Evolutionary conservation across 768 basidiomycete genomes (phyloP).

Genomic region (Vararia minispora): DNA sequence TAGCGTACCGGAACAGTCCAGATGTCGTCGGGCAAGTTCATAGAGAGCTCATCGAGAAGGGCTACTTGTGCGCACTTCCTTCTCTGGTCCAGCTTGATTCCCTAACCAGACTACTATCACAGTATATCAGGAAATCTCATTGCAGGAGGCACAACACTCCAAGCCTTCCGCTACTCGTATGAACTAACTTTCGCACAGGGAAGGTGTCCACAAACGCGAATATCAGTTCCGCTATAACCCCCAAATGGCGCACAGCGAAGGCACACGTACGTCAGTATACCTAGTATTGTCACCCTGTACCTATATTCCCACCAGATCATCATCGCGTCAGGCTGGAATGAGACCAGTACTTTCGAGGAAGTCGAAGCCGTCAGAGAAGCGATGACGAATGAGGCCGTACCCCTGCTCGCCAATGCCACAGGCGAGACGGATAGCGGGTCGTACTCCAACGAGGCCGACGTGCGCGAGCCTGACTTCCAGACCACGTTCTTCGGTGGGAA

Average conservation of each 20-base stretch:
- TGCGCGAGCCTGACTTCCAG: conserved; percentile 21
- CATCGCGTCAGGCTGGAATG: not conserved
- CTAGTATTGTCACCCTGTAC: no score
- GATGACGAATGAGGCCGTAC: conserved; percentile 17
- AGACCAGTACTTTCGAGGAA: conserved; percentile 1
- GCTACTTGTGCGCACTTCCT: no score
- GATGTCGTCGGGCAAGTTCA: conserved; percentile 6
- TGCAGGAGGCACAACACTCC: no score
- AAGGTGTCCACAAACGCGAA: conserved; percentile 24
- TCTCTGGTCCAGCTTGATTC: no score
- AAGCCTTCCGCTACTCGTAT: no score
- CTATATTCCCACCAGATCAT: not conserved
- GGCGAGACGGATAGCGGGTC: conserved; percentile 20
- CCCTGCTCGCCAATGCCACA: conserved; percentile 19
- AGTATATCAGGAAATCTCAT: not conserved
- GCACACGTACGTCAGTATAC: conserved; percentile 23
- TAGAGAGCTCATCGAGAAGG: no score
- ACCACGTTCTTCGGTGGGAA: conserved; percentile 25
- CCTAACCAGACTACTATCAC: no score
- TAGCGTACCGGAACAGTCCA: conserved; percentile 1
- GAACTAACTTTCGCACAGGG: no score
- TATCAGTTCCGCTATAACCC: conserved; percentile 22
- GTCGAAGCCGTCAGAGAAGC: conserved; percentile 13
- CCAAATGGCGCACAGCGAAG: conserved; percentile 28
- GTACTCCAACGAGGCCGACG: conserved; percentile 27